These are phyloP conservation scores for Cornus kousa DNA, from an alignment of 148 eudicot species.

Conservation along the genomic window DNA sequence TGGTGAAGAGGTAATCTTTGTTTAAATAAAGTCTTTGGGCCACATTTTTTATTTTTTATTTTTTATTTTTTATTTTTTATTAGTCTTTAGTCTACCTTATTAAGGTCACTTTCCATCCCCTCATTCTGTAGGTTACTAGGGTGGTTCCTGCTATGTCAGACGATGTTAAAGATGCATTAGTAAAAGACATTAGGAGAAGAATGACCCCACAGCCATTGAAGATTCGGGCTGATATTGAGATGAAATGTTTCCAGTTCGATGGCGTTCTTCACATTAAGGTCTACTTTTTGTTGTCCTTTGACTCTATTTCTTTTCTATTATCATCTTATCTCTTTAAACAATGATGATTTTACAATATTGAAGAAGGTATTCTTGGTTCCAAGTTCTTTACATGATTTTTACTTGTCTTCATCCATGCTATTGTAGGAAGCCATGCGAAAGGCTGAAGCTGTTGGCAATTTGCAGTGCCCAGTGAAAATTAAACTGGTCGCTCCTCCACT, in stretches of 20 bases:
- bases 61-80: too few relatives aligned
- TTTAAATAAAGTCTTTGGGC: background rate
- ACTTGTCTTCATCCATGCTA: conserved; percentile 4
- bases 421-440: conserved; percentile 93
- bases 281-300: background rate
- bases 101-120: conserved; percentile 10
- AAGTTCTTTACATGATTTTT: background rate
- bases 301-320: background rate
- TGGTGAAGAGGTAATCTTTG: conserved; percentile 75
- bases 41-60: too few relatives aligned
- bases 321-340: background rate
- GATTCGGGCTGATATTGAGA: conserved; percentile 96
- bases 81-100: background rate
- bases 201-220: conserved; percentile 99
- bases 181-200: conserved; percentile 77
- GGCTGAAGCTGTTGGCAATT: conserved; percentile 94
- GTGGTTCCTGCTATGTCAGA: conserved; percentile 84
- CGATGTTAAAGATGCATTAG: conserved; percentile 80
- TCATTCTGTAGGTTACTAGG: conserved; percentile 57
- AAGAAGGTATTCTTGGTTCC: background rate
- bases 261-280: conserved; percentile 99
- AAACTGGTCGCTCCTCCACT: conserved; percentile 94
- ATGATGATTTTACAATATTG: background rate
- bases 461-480: conserved; percentile 94
- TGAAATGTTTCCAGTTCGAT: conserved; percentile 95